phyloP scores from a whole-genome alignment of 2,329 filamentous ascomycete species.

The Nemania sp. region DNA sequence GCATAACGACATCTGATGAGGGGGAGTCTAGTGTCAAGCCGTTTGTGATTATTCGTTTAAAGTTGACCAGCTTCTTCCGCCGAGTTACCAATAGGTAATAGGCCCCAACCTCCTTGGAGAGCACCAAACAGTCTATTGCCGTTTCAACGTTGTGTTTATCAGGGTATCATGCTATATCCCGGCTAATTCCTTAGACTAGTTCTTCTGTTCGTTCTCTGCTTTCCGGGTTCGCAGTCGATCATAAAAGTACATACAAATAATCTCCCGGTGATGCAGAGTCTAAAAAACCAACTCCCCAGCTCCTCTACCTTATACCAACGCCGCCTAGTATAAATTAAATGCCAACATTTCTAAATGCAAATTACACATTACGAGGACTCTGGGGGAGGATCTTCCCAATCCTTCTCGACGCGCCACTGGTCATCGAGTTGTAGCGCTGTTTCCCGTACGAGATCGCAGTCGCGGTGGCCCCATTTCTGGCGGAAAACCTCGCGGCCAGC shows the following conservation, averaged over 20 bases:
- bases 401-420: slow-evolving; percentile 38
- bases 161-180: slow-evolving; percentile 1
- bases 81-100: no score
- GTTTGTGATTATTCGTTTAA: no score
- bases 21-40: no score
- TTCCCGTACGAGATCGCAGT: slow-evolving; percentile 33
- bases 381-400: slow-evolving; percentile 30
- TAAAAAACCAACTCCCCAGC: slow-evolving; percentile 1
- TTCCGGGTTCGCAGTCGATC: not conserved
- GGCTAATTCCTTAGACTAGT: not conserved
- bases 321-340: slow-evolving; percentile 15
- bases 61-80: no score
- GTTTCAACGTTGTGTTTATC: not conserved
- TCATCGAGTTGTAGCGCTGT: slow-evolving; percentile 36
- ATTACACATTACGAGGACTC: slow-evolving; percentile 9
- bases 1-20: no score
- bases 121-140: no score
- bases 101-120: no score
- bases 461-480: slow-evolving; percentile 38
- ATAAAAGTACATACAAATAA: slow-evolving; percentile 4
- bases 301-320: slow-evolving; percentile 17
- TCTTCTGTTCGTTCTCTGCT: not conserved
- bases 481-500: slow-evolving; percentile 46
- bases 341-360: slow-evolving; percentile 1
- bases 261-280: not conserved